Conservation (phyloP, 345 rosid species). For the Hibiscus trionum region DNA sequence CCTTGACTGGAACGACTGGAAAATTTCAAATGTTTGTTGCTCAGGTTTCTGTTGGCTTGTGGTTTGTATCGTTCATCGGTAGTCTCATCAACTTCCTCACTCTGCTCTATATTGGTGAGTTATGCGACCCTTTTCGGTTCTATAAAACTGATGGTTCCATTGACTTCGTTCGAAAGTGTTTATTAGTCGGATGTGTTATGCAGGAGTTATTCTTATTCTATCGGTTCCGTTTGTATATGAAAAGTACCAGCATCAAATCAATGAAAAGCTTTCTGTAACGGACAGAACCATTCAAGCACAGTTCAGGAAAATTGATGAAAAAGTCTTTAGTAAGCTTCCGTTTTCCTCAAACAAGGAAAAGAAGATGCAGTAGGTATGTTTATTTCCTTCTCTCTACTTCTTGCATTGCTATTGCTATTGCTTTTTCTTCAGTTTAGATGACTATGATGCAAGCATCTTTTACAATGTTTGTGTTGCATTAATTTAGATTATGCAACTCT, state of each 20-base stretch:
- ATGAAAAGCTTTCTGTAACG: conserved; percentile 46
- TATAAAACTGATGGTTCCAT: neutral
- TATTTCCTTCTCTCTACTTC: neutral
- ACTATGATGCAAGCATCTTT: neutral
- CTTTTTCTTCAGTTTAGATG: neutral
- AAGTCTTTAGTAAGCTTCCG: conserved; percentile 42
- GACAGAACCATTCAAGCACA: conserved; percentile 45
- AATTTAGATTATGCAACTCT: neutral
- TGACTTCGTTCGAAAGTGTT: neutral
- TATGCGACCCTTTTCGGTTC: neutral
- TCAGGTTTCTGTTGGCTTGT: conserved; percentile 58
- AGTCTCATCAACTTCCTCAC: conserved; percentile 67
- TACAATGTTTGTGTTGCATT: neutral
- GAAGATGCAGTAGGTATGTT: conserved; percentile 62
- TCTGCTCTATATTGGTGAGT: conserved; percentile 71
- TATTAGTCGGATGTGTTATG: neutral
- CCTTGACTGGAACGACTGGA: neutral
- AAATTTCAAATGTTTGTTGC: neutral
- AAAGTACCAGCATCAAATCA: conserved; percentile 59
- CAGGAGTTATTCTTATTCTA: conserved; percentile 68
- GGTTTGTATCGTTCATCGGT: conserved; percentile 56
- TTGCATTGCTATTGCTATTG: too few relatives aligned
- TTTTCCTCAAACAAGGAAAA: conserved; percentile 50
- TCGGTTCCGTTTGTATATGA: conserved; percentile 65
- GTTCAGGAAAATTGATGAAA: conserved; percentile 47